phyloP scores from a whole-genome alignment of 2,329 filamentous ascomycete genomes.

The Zasmidium angulare region DNA sequence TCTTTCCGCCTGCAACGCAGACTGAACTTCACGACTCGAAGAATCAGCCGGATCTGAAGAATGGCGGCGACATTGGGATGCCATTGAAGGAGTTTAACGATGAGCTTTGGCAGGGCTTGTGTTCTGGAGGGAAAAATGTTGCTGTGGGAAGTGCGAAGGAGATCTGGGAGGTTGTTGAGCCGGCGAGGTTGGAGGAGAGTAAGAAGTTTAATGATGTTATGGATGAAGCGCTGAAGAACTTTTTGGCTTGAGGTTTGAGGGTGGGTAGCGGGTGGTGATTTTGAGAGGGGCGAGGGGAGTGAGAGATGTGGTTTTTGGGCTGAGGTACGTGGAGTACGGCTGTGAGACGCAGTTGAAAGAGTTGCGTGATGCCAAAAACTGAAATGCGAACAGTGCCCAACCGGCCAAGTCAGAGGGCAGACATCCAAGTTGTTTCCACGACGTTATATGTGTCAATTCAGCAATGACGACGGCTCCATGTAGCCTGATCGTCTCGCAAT shows the following conservation, averaged over 20 bases:
- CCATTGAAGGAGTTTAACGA: slow-evolving; percentile 8
- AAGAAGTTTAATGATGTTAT: slow-evolving; percentile 12
- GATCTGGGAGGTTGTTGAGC: slow-evolving; percentile 9
- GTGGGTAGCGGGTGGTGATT: neutral
- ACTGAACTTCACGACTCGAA: slow-evolving; percentile 15
- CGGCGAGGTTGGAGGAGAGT: slow-evolving; percentile 3
- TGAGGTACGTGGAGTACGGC: too few relatives aligned
- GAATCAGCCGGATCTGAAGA: slow-evolving; percentile 15
- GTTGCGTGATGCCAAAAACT: too few relatives aligned
- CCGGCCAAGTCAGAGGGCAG: too few relatives aligned
- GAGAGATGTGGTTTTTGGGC: too few relatives aligned
- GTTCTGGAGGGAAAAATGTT: slow-evolving; percentile 5
- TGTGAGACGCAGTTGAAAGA: too few relatives aligned
- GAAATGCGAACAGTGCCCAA: too few relatives aligned
- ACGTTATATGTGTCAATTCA: too few relatives aligned
- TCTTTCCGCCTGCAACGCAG: slow-evolving; percentile 14
- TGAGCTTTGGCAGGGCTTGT: slow-evolving; percentile 9
- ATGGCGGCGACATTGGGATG: slow-evolving; percentile 16
- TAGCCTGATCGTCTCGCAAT: too few relatives aligned
- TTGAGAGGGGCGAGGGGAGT: too few relatives aligned
- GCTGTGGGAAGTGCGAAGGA: slow-evolving; percentile 12
- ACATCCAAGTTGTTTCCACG: too few relatives aligned
- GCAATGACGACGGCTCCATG: too few relatives aligned
- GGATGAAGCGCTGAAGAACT: slow-evolving; percentile 14
- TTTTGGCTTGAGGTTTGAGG: slow-evolving; percentile 14